Evolutionary conservation across 2,329 filamentous ascomycete genomes (phyloP).

Genomic region (Arthrobotrys pseudoclavata): DNA sequence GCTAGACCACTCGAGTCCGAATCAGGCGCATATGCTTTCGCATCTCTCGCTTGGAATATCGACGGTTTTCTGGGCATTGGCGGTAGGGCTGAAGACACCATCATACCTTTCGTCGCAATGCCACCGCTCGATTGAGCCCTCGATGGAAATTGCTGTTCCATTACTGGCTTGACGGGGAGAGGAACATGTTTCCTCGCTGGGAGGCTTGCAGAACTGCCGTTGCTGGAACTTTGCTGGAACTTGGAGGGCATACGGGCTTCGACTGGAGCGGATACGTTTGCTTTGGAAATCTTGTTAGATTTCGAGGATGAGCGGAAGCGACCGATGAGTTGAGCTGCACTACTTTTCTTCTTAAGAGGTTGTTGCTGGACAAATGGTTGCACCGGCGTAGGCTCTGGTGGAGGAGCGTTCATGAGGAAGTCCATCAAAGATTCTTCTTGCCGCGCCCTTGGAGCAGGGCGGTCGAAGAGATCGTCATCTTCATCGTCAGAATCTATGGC

Average conservation of each 20-base stretch:
- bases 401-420: conserved; percentile 64
- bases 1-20: conserved; percentile 76
- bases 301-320: conserved; percentile 69
- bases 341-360: conserved; percentile 75
- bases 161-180: conserved; percentile 64
- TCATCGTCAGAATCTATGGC: conserved; percentile 83
- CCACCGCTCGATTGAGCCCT: conserved; percentile 61
- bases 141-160: conserved; percentile 61
- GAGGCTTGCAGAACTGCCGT: conserved; percentile 64
- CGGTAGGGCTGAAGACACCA: conserved; percentile 66
- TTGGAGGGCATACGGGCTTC: conserved; percentile 62
- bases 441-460: conserved; percentile 3
- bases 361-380: conserved; percentile 61
- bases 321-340: conserved; percentile 74
- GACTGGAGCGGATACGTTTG: conserved; percentile 63
- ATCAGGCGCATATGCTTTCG: conserved; percentile 64
- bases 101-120: conserved; percentile 66
- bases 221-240: conserved; percentile 67
- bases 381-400: conserved; percentile 63
- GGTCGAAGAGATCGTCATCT: conserved; percentile 62
- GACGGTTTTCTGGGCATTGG: conserved; percentile 64
- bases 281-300: conserved; percentile 63
- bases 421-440: conserved; percentile 63
- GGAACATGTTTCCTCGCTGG: conserved; percentile 40
- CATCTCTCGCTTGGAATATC: conserved; percentile 61